Percentiles rank a stretch among this genome's conserved stretches.
phyloP scores from a whole-genome alignment of 805 yeast genomes.

The Lachancea waltii region DNA sequence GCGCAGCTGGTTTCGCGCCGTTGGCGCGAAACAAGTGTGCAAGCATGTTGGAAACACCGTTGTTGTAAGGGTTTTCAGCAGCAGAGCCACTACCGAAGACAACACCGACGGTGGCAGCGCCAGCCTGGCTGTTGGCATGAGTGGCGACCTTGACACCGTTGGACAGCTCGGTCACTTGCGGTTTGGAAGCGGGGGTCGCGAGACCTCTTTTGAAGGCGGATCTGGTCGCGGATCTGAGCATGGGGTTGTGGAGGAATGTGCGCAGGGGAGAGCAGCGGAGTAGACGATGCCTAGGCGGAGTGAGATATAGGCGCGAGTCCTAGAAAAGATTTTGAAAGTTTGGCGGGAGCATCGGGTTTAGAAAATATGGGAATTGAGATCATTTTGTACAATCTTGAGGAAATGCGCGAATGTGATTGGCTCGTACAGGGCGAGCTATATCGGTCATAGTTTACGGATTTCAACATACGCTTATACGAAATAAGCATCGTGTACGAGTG shows the following conservation, averaged over 20 bases:
- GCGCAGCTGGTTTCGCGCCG: constrained; percentile 32
- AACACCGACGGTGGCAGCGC: constrained; percentile 58
- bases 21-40: constrained; percentile 42
- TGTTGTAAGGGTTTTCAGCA: constrained; percentile 72
- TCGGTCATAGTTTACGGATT: not conserved
- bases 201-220: constrained; percentile 21
- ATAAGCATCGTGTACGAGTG: too few species aligned
- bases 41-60: constrained; percentile 69
- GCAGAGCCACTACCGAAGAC: constrained; percentile 74
- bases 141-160: constrained; percentile 74
- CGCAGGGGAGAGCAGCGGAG: not conserved
- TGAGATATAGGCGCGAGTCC: not conserved
- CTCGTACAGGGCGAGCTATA: constrained; percentile 2
- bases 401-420: constrained; percentile 8
- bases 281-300: not conserved
- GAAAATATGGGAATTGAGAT: too few species aligned
- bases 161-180: constrained; percentile 63
- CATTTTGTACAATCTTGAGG: too few species aligned
- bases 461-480: too few species aligned
- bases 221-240: constrained; percentile 23
- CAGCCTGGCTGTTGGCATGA: constrained; percentile 45
- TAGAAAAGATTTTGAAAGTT: not conserved
- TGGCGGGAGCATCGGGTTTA: not conserved
- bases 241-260: constrained; percentile 2
- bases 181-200: constrained; percentile 38